Evolutionary conservation across 208 protist genomes (phyloP).

Genomic region (Trypanosoma scelopori): DNA sequence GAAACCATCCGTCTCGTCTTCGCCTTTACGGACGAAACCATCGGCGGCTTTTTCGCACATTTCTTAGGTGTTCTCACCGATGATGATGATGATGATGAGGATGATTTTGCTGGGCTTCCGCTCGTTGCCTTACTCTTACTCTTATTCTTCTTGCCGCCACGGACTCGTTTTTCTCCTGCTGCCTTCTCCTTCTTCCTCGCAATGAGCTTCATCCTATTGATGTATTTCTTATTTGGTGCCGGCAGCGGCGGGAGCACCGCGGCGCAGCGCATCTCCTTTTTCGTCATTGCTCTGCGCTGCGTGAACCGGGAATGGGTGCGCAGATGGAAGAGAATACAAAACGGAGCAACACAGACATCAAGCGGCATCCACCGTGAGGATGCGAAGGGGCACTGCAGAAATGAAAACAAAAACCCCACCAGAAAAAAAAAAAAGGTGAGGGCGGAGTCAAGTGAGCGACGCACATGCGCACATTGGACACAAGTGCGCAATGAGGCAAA

Average conservation of each 20-base stretch:
- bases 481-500: too few relatives aligned
- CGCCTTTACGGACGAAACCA: slow-evolving; percentile 5
- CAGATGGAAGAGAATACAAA: slow-evolving; percentile 15
- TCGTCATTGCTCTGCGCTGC: neutral
- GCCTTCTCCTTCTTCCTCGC: slow-evolving; percentile 27
- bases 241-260: slow-evolving; percentile 21
- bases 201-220: slow-evolving; percentile 52
- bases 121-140: slow-evolving; percentile 21
- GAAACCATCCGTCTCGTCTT: slow-evolving; percentile 3
- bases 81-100: neutral
- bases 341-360: too few relatives aligned
- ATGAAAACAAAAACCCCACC: slow-evolving; percentile 9
- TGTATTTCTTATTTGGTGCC: slow-evolving; percentile 58
- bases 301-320: neutral
- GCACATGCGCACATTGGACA: too few relatives aligned
- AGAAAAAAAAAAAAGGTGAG: neutral
- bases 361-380: too few relatives aligned
- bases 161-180: slow-evolving; percentile 4
- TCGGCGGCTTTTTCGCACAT: slow-evolving; percentile 16
- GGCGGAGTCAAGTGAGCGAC: slow-evolving; percentile 1
- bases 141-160: slow-evolving; percentile 1
- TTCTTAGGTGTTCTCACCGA: slow-evolving; percentile 38
- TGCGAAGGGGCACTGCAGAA: too few relatives aligned
- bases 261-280: slow-evolving; percentile 7
- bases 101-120: slow-evolving; percentile 39